Evolutionary conservation across 495 filamentous ascomycete genomes (phyloP).

Genomic region (Talaromyces proteolyticus): DNA sequence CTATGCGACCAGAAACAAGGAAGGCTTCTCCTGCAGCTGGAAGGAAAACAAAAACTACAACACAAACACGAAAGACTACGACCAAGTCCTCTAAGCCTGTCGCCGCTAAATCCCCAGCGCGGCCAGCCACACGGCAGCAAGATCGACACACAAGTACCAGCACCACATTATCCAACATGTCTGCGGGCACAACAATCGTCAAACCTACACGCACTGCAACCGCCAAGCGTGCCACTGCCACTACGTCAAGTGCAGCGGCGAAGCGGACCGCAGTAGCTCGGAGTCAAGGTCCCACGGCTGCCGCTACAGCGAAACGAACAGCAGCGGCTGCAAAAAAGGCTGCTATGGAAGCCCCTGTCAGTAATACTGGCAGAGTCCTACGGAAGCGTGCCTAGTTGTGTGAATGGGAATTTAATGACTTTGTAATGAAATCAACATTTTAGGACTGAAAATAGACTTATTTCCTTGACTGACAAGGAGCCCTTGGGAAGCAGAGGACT

Average conservation of each 20-base stretch:
- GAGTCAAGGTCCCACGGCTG: conserved; percentile 25
- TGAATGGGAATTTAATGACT: conserved; percentile 2
- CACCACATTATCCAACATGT: conserved; percentile 35
- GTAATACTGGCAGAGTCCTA: conserved; percentile 35
- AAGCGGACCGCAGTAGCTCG: conserved; percentile 37
- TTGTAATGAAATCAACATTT: too few relatives aligned
- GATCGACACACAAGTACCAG: conserved; percentile 32
- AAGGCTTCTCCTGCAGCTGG: conserved; percentile 12
- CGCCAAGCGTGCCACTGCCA: conserved; percentile 39
- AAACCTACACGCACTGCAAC: conserved; percentile 45
- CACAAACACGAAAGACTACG: conserved; percentile 21
- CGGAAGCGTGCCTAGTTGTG: conserved; percentile 37
- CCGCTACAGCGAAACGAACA: conserved; percentile 25
- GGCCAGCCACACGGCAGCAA: conserved; percentile 36
- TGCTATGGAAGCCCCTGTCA: conserved; percentile 23
- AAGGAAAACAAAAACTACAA: conserved; percentile 16
- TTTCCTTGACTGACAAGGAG: too few relatives aligned
- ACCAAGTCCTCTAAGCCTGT: conserved; percentile 21
- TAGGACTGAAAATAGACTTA: too few relatives aligned
- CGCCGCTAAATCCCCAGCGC: conserved; percentile 26
- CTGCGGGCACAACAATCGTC: conserved; percentile 53
- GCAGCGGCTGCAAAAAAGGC: conserved; percentile 28
- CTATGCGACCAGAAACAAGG: conserved; percentile 22
- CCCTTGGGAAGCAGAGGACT: too few relatives aligned
- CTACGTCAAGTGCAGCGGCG: conserved; percentile 34